These are phyloP conservation scores for Pseudogymnoascus sp. DNA, from an alignment of 2,329 filamentous ascomycete species.

Conservation along the genomic window DNA sequence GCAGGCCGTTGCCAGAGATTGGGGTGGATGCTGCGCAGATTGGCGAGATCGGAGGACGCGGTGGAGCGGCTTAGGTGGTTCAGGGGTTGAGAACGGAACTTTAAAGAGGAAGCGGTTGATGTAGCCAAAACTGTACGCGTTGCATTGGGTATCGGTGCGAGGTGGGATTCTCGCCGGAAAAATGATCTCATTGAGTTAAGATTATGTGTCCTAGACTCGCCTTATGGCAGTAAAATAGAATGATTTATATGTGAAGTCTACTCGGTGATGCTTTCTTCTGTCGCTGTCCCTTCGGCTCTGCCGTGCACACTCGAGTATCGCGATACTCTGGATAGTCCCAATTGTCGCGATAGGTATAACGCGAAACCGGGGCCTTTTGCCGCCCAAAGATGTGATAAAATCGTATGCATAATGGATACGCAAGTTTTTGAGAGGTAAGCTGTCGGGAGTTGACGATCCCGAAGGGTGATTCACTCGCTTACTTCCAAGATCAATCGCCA, in stretches of 20 bases:
- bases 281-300: too few species aligned
- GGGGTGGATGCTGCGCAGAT: constrained; percentile 11
- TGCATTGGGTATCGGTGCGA: constrained; percentile 3
- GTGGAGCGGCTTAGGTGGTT: constrained; percentile 10
- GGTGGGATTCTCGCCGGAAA: background rate
- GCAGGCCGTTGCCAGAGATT: constrained; percentile 15
- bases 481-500: too few species aligned
- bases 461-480: too few species aligned
- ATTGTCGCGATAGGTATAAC: too few species aligned
- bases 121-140: background rate
- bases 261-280: too few species aligned
- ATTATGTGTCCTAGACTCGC: background rate
- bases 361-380: too few species aligned
- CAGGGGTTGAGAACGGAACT: constrained; percentile 6
- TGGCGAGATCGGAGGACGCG: constrained; percentile 14
- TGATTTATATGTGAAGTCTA: background rate
- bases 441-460: too few species aligned
- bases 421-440: too few species aligned
- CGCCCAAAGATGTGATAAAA: too few species aligned
- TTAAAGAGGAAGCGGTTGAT: background rate
- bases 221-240: background rate
- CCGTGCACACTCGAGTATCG: too few species aligned
- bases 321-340: too few species aligned
- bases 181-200: constrained; percentile 4
- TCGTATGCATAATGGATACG: too few species aligned